A percentile compares a stretch with the other conserved stretches of the same genome.
These are phyloP conservation scores for Cymodocea nodosa DNA, from an alignment of 116 monocot species.

Conservation along the genomic window DNA sequence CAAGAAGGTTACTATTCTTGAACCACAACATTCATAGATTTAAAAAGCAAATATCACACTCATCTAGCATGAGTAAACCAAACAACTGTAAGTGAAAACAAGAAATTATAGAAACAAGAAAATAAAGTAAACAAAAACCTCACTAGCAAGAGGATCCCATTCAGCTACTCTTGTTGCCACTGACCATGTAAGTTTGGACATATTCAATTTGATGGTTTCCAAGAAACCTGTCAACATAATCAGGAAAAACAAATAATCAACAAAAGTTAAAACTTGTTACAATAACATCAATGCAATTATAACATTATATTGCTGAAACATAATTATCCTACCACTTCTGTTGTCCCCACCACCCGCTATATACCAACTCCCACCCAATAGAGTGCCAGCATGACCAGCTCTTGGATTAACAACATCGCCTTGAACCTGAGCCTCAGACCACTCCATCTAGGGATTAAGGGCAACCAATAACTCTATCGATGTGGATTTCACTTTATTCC, in stretches of 20 bases:
- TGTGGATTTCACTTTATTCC: too few relatives aligned
- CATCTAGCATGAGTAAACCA: not conserved
- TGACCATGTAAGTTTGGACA: constrained; percentile 80
- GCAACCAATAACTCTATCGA: not conserved
- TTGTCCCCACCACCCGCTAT: constrained; percentile 94
- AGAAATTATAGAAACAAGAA: not conserved
- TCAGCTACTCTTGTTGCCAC: constrained; percentile 33
- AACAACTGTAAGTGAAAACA: not conserved
- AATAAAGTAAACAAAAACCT: constrained; percentile 30
- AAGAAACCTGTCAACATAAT: constrained; percentile 36
- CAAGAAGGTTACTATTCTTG: too few relatives aligned
- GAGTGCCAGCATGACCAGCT: constrained; percentile 74
- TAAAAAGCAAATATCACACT: not conserved
- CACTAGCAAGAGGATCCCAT: constrained; percentile 84
- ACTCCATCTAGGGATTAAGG: constrained; percentile 52
- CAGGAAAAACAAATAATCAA: not conserved
- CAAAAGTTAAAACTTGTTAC: not conserved
- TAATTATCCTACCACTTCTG: constrained; percentile 37
- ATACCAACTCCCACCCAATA: constrained; percentile 58
- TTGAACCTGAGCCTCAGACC: constrained; percentile 66
- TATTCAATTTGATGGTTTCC: constrained; percentile 71
- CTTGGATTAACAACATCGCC: constrained; percentile 54
- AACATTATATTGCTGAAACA: not conserved
- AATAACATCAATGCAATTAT: not conserved
- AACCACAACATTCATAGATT: too few relatives aligned